Base-by-base conservation (phyloP, 768 basidiomycete genomes). In the Pleurotus platypus region DNA sequence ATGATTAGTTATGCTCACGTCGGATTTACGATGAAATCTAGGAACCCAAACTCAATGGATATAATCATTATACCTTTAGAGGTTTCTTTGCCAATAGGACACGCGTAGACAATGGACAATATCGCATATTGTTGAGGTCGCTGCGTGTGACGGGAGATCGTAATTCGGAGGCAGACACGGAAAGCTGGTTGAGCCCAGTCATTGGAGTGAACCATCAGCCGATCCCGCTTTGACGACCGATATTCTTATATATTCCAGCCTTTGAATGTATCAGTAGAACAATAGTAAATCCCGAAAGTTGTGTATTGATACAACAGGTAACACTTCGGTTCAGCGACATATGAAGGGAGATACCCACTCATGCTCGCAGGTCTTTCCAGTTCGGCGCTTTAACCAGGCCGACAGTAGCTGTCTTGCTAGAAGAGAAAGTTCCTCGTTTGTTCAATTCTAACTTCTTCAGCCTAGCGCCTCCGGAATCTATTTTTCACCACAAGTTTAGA, bases 351-450 rank as follows among this genome's bases (percentile, higher is more conserved):
- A 6, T 9, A 8, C 30, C 8, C 7, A 1, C 1, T 30, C 9
- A 30, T 30, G 30, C 30, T 11, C 30, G 30, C 30, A 73, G 63
- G 26, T 69, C 69, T 18, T 61, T 57, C 72, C 72, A 73, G 22
- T 67, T 68, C 8, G 70, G 72, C 7, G 70, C 72, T 27, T 62
- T 55, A 2, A 72, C 72, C 16, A 69, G 61, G 9, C 63, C 56
- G 1, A 67, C 65, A 8, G 63, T 67, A 6, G 67, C 66, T 20
- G 43, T 37, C 53, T 72, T 72, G 59, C 70, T 70, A 1, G 69
- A 70, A 0, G 65, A 57, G n/a, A 72, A 35, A 1, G 46, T 57
- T 2, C 66, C 69, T 8, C 69, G 61, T 45, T 66, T 68, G 49
- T 64, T 71, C 22, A 72, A 60, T 30, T 70, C 66, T 0, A 73